Evolutionary conservation across 495 filamentous ascomycete species (phyloP), one percentile per base, ranked within the genome.

Genomic region (Penicillium canariense): DNA sequence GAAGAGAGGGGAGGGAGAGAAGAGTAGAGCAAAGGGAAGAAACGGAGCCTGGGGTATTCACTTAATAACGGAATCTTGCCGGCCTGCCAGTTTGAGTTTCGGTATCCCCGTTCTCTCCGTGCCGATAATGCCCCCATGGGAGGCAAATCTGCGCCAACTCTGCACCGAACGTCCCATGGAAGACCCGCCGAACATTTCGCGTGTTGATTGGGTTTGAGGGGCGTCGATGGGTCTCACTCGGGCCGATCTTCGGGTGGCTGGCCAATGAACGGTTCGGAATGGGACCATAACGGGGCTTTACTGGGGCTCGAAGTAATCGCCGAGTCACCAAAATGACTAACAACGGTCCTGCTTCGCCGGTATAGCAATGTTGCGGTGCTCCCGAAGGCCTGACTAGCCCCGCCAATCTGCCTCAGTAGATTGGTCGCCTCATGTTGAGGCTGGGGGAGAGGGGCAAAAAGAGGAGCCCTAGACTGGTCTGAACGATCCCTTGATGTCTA

Each of bases 161-260:
- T 51, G 32, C 43, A 40, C 18, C 30, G 22, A 50, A 38, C 22
- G 39, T 39, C 20, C 48, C 55, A 56, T 56, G 43, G 60, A 62
- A 62, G 55, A 47, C 49, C 60, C 60, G 45, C 60, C 48, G 55
- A 59, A 53, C 18, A 44, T 35, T 55, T 36, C 26, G 9, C 40
- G 9, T n/a, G 9, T 4, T 53, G 22, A 48, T 62, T 47, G 55
- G 43, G 35, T 7, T 1, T 26, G 31, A n/a, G n/a, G n/a, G n/a
- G n/a, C n/a, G n/a, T n/a, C n/a, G n/a, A n/a, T n/a, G n/a, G n/a
- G n/a, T n/a, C n/a, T 32, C 35, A 28, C 2, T 45, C 59, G 42
- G 55, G 49, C 59, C 59, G 59, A 62, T 8, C 12, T 17, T 55
- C 59, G 59, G 55, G 31, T 18, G 26, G 32, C 17, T 0, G 8